Conservation (phyloP, 179 eudicot species). For the Beta lomatogona region DNA sequence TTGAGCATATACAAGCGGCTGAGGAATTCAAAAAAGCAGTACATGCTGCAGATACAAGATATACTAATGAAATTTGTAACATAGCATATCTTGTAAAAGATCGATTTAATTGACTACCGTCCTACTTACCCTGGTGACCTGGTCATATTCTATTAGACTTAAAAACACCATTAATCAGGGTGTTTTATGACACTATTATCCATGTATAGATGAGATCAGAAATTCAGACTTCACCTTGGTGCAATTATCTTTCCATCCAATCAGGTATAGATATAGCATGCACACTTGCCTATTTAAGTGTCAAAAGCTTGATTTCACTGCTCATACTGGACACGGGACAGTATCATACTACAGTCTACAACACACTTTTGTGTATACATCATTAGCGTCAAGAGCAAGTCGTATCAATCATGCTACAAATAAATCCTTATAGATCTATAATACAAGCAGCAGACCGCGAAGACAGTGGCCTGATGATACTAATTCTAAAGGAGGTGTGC, state of each 20-base stretch:
- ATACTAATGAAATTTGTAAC: too few species aligned
- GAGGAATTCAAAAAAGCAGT: neutral
- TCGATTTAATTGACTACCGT: neutral
- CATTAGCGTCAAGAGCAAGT: neutral
- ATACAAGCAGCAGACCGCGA: neutral
- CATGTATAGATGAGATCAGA: neutral
- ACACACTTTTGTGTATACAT: neutral
- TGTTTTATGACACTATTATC: neutral
- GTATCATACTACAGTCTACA: neutral
- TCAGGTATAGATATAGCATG: neutral
- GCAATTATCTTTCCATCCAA: neutral
- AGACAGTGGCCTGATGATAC: neutral
- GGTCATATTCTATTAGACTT: neutral
- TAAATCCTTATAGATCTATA: neutral
- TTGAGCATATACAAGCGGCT: slow-evolving; percentile 16
- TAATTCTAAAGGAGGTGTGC: neutral
- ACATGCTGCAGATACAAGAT: neutral
- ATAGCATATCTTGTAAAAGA: neutral
- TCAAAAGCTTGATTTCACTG: neutral
- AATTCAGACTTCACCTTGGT: neutral
- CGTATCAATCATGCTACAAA: neutral
- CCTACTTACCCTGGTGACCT: too few species aligned
- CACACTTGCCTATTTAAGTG: neutral
- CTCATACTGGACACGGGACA: neutral
- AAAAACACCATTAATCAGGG: neutral